Evolutionary conservation across 139 green algal species (phyloP), one percentile per base, ranked within the genome.

Genomic region (Pseudopediastrum boryanum): DNA sequence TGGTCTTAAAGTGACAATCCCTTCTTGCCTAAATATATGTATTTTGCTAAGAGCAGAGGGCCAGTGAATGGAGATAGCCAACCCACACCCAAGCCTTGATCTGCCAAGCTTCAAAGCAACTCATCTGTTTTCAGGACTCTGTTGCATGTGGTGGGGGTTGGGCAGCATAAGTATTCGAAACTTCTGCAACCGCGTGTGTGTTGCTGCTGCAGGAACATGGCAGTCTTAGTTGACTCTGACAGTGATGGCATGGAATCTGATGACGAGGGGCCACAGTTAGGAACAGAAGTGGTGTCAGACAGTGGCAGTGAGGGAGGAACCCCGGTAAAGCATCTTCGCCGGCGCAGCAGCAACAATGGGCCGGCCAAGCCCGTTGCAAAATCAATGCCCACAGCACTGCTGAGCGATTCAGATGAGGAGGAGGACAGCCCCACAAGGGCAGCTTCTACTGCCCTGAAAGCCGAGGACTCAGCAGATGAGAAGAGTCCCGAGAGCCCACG

Each of bases 211-310:
- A 75, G 75, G 50, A 78, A 83, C 21, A 38, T 39, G 31, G 67
- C 67, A 12, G 71, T 83, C 31, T 56, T 83, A 42, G 27, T 83
- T 21, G 77, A 83, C 56, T 74, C 56, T 42, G 77, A 83, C 52
- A 77, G 65, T 27, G 77, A 83, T n/a, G 67, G 39, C 77, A 71
- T 77, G 7, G 77, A 73, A 42, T 64, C 41, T 13, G 77, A 77
- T 21, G 77, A 78, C 16, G 77, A 78, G 1, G 76, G 75, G 31
- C 23, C n/a, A 9, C 58, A 72, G 2, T 19, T 80, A 12, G 73
- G 73, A 23, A 72, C 73, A 29, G 59, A 31, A 25, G 38, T 80
- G 4, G 73, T 29, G 29, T 44, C 72, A 64, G 73, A n/a, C n/a
- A n/a, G n/a, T n/a, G n/a, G n/a, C n/a, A n/a, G n/a, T n/a, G n/a